These are phyloP conservation scores for Ophiocordyceps sinensis DNA, from an alignment of 2,329 filamentous ascomycete species.

Conservation along the genomic window DNA sequence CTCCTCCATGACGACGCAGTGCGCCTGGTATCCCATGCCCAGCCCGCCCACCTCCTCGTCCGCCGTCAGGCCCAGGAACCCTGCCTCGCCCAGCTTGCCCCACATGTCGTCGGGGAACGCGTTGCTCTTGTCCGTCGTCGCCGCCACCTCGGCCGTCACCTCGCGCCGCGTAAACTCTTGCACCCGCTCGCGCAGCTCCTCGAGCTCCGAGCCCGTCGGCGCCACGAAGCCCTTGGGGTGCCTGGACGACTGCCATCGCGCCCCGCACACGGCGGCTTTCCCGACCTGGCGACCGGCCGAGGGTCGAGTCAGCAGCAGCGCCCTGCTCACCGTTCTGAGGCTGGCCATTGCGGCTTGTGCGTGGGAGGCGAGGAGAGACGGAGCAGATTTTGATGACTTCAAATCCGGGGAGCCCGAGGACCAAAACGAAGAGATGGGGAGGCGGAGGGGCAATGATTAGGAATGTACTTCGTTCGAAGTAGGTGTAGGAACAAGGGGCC, in stretches of 20 bases:
- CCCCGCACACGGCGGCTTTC: constrained; percentile 16
- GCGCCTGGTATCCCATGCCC: constrained; percentile 89
- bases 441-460: no score
- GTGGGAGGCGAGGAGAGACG: not conserved
- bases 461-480: no score
- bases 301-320: constrained; percentile 15
- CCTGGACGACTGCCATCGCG: constrained; percentile 36
- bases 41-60: constrained; percentile 85
- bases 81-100: constrained; percentile 83
- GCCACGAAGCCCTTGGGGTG: constrained; percentile 50
- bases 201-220: constrained; percentile 57
- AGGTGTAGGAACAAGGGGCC: not conserved
- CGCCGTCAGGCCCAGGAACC: constrained; percentile 82
- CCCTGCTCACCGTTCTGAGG: constrained; percentile 21
- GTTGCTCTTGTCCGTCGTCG: constrained; percentile 72
- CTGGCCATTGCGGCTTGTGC: constrained; percentile 20
- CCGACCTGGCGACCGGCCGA: constrained; percentile 17
- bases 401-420: no score
- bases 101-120: constrained; percentile 85
- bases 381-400: not conserved
- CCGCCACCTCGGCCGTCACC: constrained; percentile 70
- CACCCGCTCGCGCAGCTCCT: constrained; percentile 69
- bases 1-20: constrained; percentile 93
- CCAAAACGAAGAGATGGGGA: not conserved
- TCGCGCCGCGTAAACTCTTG: constrained; percentile 84